These are phyloP conservation scores for Lipomyces mesembrius DNA, from an alignment of 805 yeast species.

Conservation along the genomic window DNA sequence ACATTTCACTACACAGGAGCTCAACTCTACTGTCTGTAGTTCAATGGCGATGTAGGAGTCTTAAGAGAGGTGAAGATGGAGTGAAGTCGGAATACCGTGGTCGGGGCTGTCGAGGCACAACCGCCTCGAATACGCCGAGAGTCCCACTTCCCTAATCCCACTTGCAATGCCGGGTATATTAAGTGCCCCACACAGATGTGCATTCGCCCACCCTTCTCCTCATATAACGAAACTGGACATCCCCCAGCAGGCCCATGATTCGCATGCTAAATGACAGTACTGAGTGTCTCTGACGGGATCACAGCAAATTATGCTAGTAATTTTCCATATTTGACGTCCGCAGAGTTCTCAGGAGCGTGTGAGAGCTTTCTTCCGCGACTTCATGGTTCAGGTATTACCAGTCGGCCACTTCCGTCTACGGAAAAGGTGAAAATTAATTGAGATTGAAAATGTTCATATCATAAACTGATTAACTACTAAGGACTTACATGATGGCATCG, in stretches of 20 bases:
- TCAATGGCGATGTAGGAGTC: background rate
- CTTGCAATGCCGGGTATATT: too few species aligned
- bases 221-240: background rate
- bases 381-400: conserved; percentile 8
- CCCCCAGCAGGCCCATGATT: background rate
- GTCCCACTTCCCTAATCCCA: background rate
- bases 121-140: too few species aligned
- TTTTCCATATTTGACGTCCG: conserved; percentile 17
- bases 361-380: conserved; percentile 19
- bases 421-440: background rate
- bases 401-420: conserved; percentile 2
- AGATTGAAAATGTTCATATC: background rate
- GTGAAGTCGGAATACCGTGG: too few species aligned
- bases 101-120: background rate
- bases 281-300: background rate
- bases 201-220: too few species aligned
- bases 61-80: background rate
- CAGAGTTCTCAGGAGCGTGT: conserved; percentile 27
- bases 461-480: background rate
- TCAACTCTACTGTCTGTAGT: conserved; percentile 45
- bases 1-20: conserved; percentile 43
- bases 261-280: background rate
- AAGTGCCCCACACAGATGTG: background rate
- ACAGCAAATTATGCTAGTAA: background rate
- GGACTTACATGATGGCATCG: conserved; percentile 1